Conservation (phyloP, 73 alveolate species). For the Paramecium octaurelia region DNA sequence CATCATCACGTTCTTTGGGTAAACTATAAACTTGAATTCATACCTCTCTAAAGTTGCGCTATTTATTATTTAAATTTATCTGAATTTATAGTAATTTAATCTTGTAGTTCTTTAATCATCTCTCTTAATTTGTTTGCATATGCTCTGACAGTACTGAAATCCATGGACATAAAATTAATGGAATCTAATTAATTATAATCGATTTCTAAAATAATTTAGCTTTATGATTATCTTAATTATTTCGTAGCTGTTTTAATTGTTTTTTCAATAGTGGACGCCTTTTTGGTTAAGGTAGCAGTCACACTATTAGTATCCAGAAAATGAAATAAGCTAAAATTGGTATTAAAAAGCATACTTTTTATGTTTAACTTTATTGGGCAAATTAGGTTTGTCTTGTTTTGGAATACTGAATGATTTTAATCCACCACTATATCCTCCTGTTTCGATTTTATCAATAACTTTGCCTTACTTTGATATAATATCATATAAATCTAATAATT, state of each 20-base stretch:
- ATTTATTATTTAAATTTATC: neutral
- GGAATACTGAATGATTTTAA: conserved; percentile 41
- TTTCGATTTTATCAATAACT: conserved; percentile 28
- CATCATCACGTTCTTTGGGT: conserved; percentile 23
- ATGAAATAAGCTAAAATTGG: neutral
- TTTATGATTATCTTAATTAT: neutral
- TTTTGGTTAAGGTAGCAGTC: neutral
- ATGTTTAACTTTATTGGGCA: neutral
- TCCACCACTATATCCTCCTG: conserved; percentile 24
- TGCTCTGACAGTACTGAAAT: neutral
- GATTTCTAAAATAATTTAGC: neutral
- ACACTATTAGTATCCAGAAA: neutral
- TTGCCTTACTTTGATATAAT: neutral
- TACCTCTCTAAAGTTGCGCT: neutral
- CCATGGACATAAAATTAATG: neutral
- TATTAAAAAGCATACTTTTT: neutral
- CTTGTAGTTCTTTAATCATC: neutral
- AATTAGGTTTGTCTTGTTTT: neutral
- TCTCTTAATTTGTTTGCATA: conserved; percentile 21
- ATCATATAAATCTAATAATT: conserved; percentile 26
- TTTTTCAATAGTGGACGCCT: neutral
- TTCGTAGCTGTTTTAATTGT: neutral
- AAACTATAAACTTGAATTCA: neutral
- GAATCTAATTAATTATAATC: neutral
- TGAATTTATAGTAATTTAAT: neutral